These are phyloP conservation scores for Viola pubescens DNA, from an alignment of 441 rosid genomes.

Conservation along the genomic window DNA sequence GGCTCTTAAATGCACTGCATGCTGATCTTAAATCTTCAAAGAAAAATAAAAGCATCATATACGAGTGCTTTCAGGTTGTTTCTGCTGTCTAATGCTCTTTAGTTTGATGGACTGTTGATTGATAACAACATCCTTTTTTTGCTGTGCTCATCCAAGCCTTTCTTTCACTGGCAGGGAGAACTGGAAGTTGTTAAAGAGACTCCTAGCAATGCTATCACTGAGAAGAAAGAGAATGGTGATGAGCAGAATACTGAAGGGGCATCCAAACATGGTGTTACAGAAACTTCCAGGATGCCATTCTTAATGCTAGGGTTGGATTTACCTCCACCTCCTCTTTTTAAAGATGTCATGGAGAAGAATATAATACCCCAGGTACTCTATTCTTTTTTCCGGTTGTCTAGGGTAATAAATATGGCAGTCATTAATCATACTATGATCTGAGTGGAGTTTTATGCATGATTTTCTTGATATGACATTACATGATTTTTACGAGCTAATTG, in stretches of 20 bases:
- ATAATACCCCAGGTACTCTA: slow-evolving; percentile 80
- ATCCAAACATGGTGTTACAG: slow-evolving; percentile 27
- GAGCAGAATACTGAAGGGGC: slow-evolving; percentile 27
- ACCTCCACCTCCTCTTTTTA: slow-evolving; percentile 93
- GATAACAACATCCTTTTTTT: neutral
- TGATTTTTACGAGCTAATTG: too few species aligned
- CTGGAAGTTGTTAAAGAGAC: slow-evolving; percentile 78
- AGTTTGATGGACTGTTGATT: neutral
- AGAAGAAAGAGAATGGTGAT: slow-evolving; percentile 37
- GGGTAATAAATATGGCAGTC: too few species aligned
- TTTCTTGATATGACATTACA: too few species aligned
- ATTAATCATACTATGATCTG: too few species aligned
- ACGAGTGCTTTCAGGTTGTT: slow-evolving; percentile 84
- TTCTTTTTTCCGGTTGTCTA: neutral
- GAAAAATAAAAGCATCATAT: slow-evolving; percentile 61
- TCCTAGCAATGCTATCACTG: slow-evolving; percentile 40
- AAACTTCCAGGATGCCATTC: slow-evolving; percentile 76
- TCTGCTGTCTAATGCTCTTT: slow-evolving; percentile 1
- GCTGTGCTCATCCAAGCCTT: slow-evolving; percentile 13
- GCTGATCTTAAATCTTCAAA: slow-evolving; percentile 54
- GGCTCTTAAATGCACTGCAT: slow-evolving; percentile 93
- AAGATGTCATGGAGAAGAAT: slow-evolving; percentile 97
- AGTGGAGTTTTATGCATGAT: too few species aligned
- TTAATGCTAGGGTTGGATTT: slow-evolving; percentile 95
- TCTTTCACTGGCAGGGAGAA: slow-evolving; percentile 50